Evolutionary conservation across 345 rosid genomes (phyloP), one percentile per base, ranked within the genome.

Genomic region (Rhodamnia argentea): DNA sequence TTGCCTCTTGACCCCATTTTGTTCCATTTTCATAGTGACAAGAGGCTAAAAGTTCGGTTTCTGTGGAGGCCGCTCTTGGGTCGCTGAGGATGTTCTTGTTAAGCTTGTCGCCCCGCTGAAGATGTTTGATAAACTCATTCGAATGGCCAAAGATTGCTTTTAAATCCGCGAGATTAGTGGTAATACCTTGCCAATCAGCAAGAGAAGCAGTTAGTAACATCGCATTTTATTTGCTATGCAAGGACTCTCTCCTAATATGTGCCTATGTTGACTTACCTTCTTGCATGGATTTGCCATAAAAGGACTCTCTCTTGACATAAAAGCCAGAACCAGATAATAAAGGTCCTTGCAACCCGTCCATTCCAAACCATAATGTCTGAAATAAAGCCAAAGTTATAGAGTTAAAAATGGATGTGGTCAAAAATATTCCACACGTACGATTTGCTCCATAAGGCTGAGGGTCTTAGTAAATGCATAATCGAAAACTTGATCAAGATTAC

Each of bases 321-420:
- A 90, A 90, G 55, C 90, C 87, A 29, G 92, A 88, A 9, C 92
- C 93, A 5, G 91, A 89, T 52, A 92, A 1, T 3, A 87, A 0
- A 3, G 94, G 93, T 82, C 95, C 93, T 13, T 22, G 54, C 4
- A 88, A 64, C 26, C 95, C 93, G 87, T 92, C 92, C 11, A 88
- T 3, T 37, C 93, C 92, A 2, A 8, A 9, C 90, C 89, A 86
- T 0, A 0, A 7, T 10, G 15, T 22, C 93, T 90, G 78, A 64
- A 59, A 83, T 86, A 58, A 11, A 15, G 42, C 20, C 76, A 64
- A 64, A 32, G 12, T 64, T 64, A 2, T 64, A 6, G 6, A 12
- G 24, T 9, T 64, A 32, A 64, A 64, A 64, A 64, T 64, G 44
- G 78, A 64, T 64, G 12, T 64, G 6, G 20, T 64, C 44, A 64